A percentile compares a stretch with the other conserved stretches of the same genome.
These are phyloP conservation scores for Auricularia sp. DNA, from an alignment of 768 basidiomycete species.

Conservation along the genomic window DNA sequence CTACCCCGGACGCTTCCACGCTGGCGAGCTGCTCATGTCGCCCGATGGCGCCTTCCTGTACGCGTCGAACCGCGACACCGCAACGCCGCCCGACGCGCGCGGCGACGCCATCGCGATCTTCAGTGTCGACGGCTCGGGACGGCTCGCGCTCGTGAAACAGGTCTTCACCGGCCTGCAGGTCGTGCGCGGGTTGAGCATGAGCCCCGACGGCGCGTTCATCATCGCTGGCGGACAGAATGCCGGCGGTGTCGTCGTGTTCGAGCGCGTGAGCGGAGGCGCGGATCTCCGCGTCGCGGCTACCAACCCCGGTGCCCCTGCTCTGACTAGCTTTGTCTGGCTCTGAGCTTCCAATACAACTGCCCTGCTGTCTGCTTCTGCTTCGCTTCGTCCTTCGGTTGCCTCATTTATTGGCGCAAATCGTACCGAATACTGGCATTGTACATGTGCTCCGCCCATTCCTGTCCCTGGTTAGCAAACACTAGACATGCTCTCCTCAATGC, in stretches of 20 bases:
- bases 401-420: too few relatives aligned
- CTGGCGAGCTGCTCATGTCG: constrained; percentile 52
- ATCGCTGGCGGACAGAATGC: constrained; percentile 45
- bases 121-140: constrained; percentile 18
- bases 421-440: too few relatives aligned
- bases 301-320: constrained; percentile 26
- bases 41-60: constrained; percentile 46
- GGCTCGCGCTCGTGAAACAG: constrained; percentile 37
- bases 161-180: constrained; percentile 56
- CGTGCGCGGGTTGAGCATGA: constrained; percentile 56
- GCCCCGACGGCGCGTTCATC: constrained; percentile 41
- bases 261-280: constrained; percentile 45
- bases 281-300: constrained; percentile 42
- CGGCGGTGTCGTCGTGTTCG: constrained; percentile 48
- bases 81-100: constrained; percentile 33
- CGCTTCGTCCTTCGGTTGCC: too few relatives aligned
- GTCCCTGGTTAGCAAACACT: too few relatives aligned
- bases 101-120: constrained; percentile 61
- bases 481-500: constrained; percentile 25
- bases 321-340: background rate
- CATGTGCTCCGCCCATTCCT: too few relatives aligned
- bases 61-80: constrained; percentile 57
- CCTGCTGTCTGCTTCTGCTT: too few relatives aligned
- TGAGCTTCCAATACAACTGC: background rate
- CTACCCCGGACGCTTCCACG: constrained; percentile 31